Base-by-base conservation (phyloP, 306 rosid genomes). In the Quercus engelmannii region DNA sequence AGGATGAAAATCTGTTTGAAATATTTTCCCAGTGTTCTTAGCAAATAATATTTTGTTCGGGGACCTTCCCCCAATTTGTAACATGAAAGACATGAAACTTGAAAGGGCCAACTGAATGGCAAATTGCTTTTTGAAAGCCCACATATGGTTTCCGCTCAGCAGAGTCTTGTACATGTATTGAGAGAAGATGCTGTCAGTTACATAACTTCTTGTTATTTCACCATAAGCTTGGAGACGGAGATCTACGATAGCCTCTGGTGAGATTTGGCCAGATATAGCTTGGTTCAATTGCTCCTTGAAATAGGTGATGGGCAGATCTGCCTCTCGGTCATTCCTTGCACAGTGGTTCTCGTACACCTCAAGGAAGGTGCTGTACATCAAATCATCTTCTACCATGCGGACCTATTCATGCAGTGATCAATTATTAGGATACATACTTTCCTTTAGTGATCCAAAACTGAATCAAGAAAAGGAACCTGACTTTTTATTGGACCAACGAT, bases 291-390 rank as follows among this genome's bases (percentile, higher is more conserved):
- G 93, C 88, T 96, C 99, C 90, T 93, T 96, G 88, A 96, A 96
- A 78, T 81, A 93, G 73, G 97, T 91, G 75, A 96, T 96, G 5
- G 99, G 99, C 83, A 78, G 94, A 88, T 96, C 99, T 28, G 99
- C 98, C 89, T 93, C 99, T 21, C 90, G 90, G 80, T 93, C 94
- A 75, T 93, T 93, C 81, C 99, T 91, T 28, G 99, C 93, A 85
- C 99, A 96, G 80, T 96, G 98, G 76, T 96, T 96, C 87, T 96
- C 99, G 69, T 96, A 96, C 79, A 96, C 99, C 93, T 96, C 99
- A 80, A 96, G 99, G 89, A 93, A 93, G 74, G 99, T 93, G 89
- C 95, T 96, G 82, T 93, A 96, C 99, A 96, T 90, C 85, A 96
- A 85, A 88, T 96, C 99, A 84, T 96, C 99, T 86, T 96, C 99